Percentiles rank a stretch among this genome's conserved stretches.
phyloP scores from a whole-genome alignment of 2,329 filamentous ascomycete species.

The Diaporthe caulivora region DNA sequence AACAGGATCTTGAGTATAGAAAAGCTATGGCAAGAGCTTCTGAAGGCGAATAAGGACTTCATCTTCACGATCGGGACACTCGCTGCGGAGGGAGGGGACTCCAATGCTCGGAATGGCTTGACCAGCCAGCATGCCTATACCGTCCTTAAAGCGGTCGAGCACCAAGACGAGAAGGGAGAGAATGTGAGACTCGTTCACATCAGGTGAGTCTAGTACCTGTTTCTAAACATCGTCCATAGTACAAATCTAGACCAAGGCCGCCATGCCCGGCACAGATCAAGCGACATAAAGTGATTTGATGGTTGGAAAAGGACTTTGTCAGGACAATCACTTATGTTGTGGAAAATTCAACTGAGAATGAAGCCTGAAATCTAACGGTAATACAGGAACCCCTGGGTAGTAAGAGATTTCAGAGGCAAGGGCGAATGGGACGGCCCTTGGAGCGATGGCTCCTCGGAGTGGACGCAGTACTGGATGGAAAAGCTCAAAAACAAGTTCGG shows the following conservation, averaged over 20 bases:
- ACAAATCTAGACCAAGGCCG: no score
- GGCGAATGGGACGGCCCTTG: conserved; percentile 79
- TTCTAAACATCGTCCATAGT: no score
- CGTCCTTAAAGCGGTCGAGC: conserved; percentile 60
- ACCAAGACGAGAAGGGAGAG: conserved; percentile 54
- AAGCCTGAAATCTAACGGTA: no score
- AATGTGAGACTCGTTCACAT: conserved; percentile 57
- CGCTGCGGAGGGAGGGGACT: not conserved
- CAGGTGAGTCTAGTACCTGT: conserved; percentile 56
- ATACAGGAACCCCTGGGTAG: conserved; percentile 80
- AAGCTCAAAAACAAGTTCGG: conserved; percentile 75
- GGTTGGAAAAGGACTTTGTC: no score
- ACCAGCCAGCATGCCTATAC: conserved; percentile 63
- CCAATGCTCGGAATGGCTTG: conserved; percentile 40
- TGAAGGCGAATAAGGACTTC: conserved; percentile 75
- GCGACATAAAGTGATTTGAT: no score
- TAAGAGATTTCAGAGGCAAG: conserved; percentile 54
- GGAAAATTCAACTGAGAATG: no score
- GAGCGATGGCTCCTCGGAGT: conserved; percentile 80
- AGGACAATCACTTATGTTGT: no score
- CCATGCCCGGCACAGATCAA: no score
- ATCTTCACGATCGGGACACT: conserved; percentile 60
- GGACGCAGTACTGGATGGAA: conserved; percentile 79
- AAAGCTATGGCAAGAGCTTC: conserved; percentile 77
- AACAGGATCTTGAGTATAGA: conserved; percentile 75